Base-by-base conservation (phyloP, 2,329 filamentous ascomycete genomes). In the Fusarium chaquense region DNA sequence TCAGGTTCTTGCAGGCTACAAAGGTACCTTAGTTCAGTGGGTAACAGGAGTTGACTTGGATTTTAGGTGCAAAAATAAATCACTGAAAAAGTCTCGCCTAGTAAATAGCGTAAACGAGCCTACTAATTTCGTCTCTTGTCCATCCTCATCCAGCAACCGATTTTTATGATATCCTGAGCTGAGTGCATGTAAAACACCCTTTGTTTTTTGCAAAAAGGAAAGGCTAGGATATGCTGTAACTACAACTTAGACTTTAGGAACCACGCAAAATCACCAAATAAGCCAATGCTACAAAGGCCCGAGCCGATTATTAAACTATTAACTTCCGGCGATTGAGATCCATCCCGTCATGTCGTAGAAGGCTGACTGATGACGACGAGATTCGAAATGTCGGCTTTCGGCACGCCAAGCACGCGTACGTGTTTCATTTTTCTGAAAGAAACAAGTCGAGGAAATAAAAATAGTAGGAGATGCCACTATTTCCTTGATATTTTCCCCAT, bases 401-500 rank as follows among this genome's bases (percentile, higher is more conserved):
- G 62, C 54, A 65, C 54, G 33, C 18, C 33, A 53, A 32, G 40
- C 16, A 33, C 15, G 22, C 41, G 41, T 51, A 47, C 20, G 49
- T 20, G 32, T 60, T 32, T 3, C 15, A 5, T 16, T 38, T 16
- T 6, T 36, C 9, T 16, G 11, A 16, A 13, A 16, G 13, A 63
- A 64, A 35, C 59, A 57, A 26, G 30, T n/a, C 45, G 16, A n/a
- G n/a, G 16, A 18, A 41, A 26, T 24, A 60, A 65, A 60, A 65
- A 65, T 44, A 65, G 46, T 12, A 64, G 9, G 7, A 32, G 47
- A 47, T 22, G 8, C 32, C 16, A 13, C 44, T 45, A 46, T 65
- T 65, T 65, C 58, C 67, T 64, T 70, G 67, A 54, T 63, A 56
- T 55, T 54, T 53, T 24, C 62, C 38, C 62, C 35, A 55, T 51